A percentile compares a stretch with the other conserved stretches of the same genome.
Evolutionary conservation across 1,284 basidiomycete genomes (phyloP).

Genomic region (Malassezia equina): DNA sequence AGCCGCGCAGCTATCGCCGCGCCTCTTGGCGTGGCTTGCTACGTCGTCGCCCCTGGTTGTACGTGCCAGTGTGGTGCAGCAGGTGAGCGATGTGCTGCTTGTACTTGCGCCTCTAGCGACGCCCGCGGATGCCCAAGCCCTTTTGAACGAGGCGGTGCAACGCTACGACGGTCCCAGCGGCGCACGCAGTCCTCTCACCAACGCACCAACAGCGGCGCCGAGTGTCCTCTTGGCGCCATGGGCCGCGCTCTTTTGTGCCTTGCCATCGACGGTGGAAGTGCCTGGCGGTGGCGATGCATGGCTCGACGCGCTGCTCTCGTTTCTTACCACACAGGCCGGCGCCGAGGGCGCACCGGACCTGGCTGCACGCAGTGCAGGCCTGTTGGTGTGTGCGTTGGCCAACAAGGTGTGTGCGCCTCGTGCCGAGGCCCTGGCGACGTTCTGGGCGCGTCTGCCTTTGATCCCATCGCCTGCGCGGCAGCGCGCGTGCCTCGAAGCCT

Average conservation of each 20-base stretch:
- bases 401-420: conserved; percentile 34
- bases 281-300: neutral
- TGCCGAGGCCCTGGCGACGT: conserved; percentile 17
- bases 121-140: conserved; percentile 20
- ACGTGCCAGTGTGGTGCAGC: conserved; percentile 24
- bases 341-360: neutral
- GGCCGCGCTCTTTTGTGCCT: neutral
- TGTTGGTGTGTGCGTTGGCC: conserved; percentile 16
- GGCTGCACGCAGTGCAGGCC: neutral
- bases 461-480: neutral
- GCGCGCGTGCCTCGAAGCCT: conserved; percentile 22
- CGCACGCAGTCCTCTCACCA: neutral
- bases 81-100: conserved; percentile 24
- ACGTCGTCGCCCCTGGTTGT: conserved; percentile 18
- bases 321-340: conserved; percentile 1
- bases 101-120: conserved; percentile 26
- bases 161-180: neutral
- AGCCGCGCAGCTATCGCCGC: conserved; percentile 23
- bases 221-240: neutral
- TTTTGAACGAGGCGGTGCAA: conserved; percentile 12
- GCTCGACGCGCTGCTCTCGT: neutral
- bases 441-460: conserved; percentile 24
- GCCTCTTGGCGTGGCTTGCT: conserved; percentile 22
- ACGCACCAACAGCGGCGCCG: too few species aligned
- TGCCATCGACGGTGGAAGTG: neutral